phyloP scores from a whole-genome alignment of 495 filamentous ascomycete species.

The Collariella sp. region DNA sequence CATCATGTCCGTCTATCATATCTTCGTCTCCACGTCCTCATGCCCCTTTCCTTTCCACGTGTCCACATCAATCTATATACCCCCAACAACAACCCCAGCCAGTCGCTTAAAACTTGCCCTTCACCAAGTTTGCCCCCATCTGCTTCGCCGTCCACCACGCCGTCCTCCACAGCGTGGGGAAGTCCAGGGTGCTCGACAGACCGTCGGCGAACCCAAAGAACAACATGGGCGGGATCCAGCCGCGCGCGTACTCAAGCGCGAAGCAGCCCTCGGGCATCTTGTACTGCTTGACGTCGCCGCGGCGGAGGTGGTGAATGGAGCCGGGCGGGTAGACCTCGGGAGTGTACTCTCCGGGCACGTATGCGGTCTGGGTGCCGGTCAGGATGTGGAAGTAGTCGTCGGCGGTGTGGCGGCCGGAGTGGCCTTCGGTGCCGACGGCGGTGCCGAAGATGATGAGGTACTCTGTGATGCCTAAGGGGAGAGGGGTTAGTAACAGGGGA shows the following conservation, averaged over 20 bases:
- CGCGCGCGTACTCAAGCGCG: conserved; percentile 79
- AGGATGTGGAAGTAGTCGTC: conserved; percentile 94
- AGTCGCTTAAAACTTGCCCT: conserved; percentile 55
- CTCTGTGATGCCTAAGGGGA: conserved; percentile 7
- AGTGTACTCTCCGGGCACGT: conserved; percentile 59
- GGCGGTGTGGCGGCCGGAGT: conserved; percentile 76
- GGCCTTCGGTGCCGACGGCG: conserved; percentile 79
- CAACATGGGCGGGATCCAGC: conserved; percentile 86
- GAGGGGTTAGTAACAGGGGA: neutral
- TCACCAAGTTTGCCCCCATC: conserved; percentile 62
- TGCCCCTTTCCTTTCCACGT: neutral
- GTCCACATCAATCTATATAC: neutral
- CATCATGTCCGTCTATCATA: too few relatives aligned
- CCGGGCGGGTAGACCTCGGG: conserved; percentile 69
- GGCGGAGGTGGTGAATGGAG: conserved; percentile 64
- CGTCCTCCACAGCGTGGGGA: conserved; percentile 71
- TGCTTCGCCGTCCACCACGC: conserved; percentile 58
- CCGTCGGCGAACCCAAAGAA: conserved; percentile 79
- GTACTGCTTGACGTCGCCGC: conserved; percentile 79
- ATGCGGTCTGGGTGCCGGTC: conserved; percentile 61
- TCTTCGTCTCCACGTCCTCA: too few relatives aligned
- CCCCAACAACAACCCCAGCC: neutral
- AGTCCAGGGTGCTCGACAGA: conserved; percentile 64
- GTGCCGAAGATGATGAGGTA: conserved; percentile 46
- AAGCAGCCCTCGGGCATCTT: conserved; percentile 72